phyloP scores from a whole-genome alignment of 148 eudicot genomes.

The Dianthus caryophyllus region DNA sequence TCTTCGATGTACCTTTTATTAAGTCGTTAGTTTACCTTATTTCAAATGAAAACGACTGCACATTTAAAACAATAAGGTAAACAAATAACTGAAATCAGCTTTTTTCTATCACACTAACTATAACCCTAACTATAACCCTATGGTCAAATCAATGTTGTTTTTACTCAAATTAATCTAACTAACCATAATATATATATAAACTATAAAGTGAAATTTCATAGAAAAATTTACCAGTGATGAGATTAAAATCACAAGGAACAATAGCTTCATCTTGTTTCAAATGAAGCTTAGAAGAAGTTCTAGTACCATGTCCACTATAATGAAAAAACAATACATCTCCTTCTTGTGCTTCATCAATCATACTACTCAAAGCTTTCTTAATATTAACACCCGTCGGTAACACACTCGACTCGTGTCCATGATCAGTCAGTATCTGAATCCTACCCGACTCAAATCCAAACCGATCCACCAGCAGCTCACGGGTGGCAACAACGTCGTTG shows the following conservation, averaged over 20 bases:
- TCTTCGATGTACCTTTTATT: too few relatives aligned
- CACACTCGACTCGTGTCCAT: slow-evolving; percentile 17
- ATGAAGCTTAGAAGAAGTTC: slow-evolving; percentile 29
- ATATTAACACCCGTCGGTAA: slow-evolving; percentile 40
- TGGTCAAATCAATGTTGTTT: too few relatives aligned
- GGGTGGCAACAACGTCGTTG: slow-evolving; percentile 34
- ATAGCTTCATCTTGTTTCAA: slow-evolving; percentile 37
- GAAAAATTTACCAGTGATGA: slow-evolving; percentile 31
- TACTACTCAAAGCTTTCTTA: slow-evolving; percentile 29
- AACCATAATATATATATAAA: too few relatives aligned
- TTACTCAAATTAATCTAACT: too few relatives aligned
- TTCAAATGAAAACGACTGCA: too few relatives aligned
- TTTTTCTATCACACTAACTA: too few relatives aligned
- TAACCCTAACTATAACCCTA: too few relatives aligned
- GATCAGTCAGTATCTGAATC: slow-evolving; percentile 24
- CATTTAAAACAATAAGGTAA: too few relatives aligned
- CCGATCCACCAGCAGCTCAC: slow-evolving; percentile 22
- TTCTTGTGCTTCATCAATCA: slow-evolving; percentile 34
- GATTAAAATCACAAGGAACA: slow-evolving; percentile 46
- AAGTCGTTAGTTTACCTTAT: too few relatives aligned
- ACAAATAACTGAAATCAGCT: too few relatives aligned
- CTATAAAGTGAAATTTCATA: too few relatives aligned
- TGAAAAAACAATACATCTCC: slow-evolving; percentile 46
- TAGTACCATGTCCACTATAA: slow-evolving; percentile 45
- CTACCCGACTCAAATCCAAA: slow-evolving; percentile 23